phyloP scores from a whole-genome alignment of 2,329 filamentous ascomycete species.

The Neofusicoccum parvum region DNA sequence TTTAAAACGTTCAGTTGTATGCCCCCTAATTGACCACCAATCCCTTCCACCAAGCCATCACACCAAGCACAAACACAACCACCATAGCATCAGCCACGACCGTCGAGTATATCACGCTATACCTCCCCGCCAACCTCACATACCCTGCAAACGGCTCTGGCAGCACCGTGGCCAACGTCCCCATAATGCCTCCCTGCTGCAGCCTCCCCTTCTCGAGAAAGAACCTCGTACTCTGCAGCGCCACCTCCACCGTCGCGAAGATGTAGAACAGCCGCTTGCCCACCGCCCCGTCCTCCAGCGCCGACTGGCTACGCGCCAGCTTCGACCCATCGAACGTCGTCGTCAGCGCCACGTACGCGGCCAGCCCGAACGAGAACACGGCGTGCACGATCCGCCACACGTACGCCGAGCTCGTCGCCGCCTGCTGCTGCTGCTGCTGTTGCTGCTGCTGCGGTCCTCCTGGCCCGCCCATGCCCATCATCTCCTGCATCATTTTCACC shows the following conservation, averaged over 20 bases:
- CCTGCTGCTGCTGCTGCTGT: conserved; percentile 32
- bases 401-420: conserved; percentile 49
- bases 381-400: conserved; percentile 76
- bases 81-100: conserved; percentile 74
- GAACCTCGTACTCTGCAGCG: conserved; percentile 71
- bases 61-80: conserved; percentile 74
- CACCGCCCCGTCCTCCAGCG: conserved; percentile 34
- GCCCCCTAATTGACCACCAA: conserved; percentile 17
- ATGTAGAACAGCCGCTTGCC: conserved; percentile 70
- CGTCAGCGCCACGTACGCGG: conserved; percentile 68
- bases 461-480: conserved; percentile 46
- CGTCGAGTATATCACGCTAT: conserved; percentile 71
- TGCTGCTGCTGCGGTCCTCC: conserved; percentile 32
- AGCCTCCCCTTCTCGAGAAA: conserved; percentile 65
- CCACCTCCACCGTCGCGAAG: conserved; percentile 76
- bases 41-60: conserved; percentile 53
- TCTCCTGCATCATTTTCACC: conserved; percentile 27
- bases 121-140: conserved; percentile 63
- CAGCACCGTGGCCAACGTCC: conserved; percentile 65
- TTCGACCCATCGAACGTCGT: conserved; percentile 71
- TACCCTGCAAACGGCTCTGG: conserved; percentile 66
- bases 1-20: background rate
- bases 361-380: conserved; percentile 69
- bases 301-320: conserved; percentile 51
- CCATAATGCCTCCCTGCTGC: conserved; percentile 64